Evolutionary conservation across 805 yeast genomes (phyloP).

Genomic region (Dipodascopsis uninucleata): DNA sequence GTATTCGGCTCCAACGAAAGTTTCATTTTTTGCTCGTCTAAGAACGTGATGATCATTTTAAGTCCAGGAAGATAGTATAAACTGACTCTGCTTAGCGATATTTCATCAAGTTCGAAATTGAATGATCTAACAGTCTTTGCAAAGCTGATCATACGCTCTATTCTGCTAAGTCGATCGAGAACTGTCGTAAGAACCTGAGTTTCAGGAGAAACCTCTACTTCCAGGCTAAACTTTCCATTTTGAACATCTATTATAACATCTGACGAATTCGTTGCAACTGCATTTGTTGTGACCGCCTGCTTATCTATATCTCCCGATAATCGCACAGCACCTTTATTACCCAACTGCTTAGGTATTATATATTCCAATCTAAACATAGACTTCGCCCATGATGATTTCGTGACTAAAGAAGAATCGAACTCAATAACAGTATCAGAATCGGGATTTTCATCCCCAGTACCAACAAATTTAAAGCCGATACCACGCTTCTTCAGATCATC

Average conservation of each 20-base stretch:
- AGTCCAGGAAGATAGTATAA: slow-evolving; percentile 32
- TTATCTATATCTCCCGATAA: slow-evolving; percentile 12
- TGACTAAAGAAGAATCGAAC: slow-evolving; percentile 17
- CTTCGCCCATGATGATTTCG: slow-evolving; percentile 22
- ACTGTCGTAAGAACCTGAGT: slow-evolving; percentile 29
- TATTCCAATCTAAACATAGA: slow-evolving; percentile 22
- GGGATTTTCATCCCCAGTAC: slow-evolving; percentile 9
- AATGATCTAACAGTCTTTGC: slow-evolving; percentile 32
- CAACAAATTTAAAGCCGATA: slow-evolving; percentile 11
- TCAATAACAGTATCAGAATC: too few relatives aligned
- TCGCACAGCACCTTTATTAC: slow-evolving; percentile 8
- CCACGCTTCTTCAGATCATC: slow-evolving; percentile 13
- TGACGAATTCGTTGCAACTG: slow-evolving; percentile 15
- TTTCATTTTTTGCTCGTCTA: slow-evolving; percentile 10
- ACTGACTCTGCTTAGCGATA: slow-evolving; percentile 33
- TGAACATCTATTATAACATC: slow-evolving; percentile 22
- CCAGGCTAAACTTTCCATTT: slow-evolving; percentile 20
- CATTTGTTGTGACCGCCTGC: slow-evolving; percentile 9
- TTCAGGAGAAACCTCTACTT: slow-evolving; percentile 19
- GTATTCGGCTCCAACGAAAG: slow-evolving; percentile 25
- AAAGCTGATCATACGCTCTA: slow-evolving; percentile 35
- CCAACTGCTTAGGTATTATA: slow-evolving; percentile 3
- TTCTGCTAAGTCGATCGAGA: slow-evolving; percentile 30
- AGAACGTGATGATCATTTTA: slow-evolving; percentile 17
- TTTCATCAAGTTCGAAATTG: slow-evolving; percentile 31